Evolutionary conservation across 139 green algal genomes (phyloP), one percentile per base, ranked within the genome.

Genomic region (Axilococcus clingmanii): DNA sequence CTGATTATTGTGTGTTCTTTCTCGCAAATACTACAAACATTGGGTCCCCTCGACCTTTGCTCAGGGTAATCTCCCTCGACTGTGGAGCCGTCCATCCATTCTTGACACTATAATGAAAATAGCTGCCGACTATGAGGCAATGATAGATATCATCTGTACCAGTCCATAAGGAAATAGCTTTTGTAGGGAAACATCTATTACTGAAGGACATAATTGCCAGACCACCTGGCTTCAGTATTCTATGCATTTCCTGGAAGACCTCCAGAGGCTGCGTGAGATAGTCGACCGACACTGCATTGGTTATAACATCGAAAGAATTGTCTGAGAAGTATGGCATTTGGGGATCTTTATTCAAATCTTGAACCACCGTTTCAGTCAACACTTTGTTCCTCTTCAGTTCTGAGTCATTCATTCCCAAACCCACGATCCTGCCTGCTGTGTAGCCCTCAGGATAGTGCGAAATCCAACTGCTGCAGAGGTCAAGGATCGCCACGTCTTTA

Each of bases 101-200:
- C n/a, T n/a, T n/a, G n/a, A n/a, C n/a, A 3, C 41, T 76, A 53
- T 50, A 55, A 24, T 35, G 59, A 54, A 7, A 80, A 73, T 19
- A 78, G 9, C 55, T 68, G 6, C 88, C 88, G 0, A 96, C 83
- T 14, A 94, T 91, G 52, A 59, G 85, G 0, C 82, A 47, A 61
- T 91, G 83, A 56, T 72, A 56, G 25, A 66, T 24, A 43, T 72
- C 64, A 2, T 50, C 64, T 3, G 64, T 72, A 14, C 29, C 33
- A 5, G 56, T 72, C 64, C 64, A 72, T 19, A 72, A 40, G 2
- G 48, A 20, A 25, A 72, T 60, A 28, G 64, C 64, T 61, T 95
- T 96, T 14, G 88, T 95, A 29, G 85, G 85, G 63, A 96, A 96
- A 69, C 85, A 95, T 25, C 87, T 74, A 64, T 93, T 94, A 58